Percentiles rank a stretch among this genome's conserved stretches.
Evolutionary conservation across 2,329 filamentous ascomycete genomes (phyloP).

Genomic region (Aureobasidium sp.): DNA sequence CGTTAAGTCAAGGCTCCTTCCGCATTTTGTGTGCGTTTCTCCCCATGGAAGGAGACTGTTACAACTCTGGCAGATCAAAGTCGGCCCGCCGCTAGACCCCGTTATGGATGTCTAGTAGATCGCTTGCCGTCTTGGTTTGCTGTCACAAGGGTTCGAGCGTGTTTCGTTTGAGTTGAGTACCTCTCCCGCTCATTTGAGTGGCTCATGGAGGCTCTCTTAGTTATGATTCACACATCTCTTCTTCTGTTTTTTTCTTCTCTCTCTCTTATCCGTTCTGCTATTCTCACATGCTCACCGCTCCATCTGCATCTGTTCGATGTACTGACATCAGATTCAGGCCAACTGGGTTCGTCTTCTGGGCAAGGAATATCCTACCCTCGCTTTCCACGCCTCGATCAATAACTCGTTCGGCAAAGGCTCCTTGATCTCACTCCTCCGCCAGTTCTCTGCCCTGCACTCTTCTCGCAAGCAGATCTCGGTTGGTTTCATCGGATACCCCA

Average conservation of each 20-base stretch:
- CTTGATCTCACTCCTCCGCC: slow-evolving; percentile 80
- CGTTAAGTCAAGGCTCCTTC: slow-evolving; percentile 88
- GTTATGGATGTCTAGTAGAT: slow-evolving; percentile 58
- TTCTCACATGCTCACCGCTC: neutral
- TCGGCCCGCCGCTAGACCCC: slow-evolving; percentile 59
- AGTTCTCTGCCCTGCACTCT: slow-evolving; percentile 84
- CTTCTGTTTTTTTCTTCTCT: slow-evolving; percentile 13
- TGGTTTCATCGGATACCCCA: slow-evolving; percentile 82
- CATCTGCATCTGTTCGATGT: neutral
- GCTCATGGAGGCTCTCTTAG: slow-evolving; percentile 87
- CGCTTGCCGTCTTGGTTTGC: slow-evolving; percentile 79
- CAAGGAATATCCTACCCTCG: slow-evolving; percentile 86
- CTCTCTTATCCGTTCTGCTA: slow-evolving; percentile 16
- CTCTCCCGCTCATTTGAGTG: slow-evolving; percentile 54
- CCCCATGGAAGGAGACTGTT: slow-evolving; percentile 86
- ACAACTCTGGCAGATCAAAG: slow-evolving; percentile 96
- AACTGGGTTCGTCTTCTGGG: slow-evolving; percentile 85
- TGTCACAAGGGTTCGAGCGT: slow-evolving; percentile 66
- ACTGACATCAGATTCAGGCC: slow-evolving; percentile 52
- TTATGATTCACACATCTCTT: slow-evolving; percentile 82
- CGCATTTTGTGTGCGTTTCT: slow-evolving; percentile 43
- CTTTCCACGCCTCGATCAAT: slow-evolving; percentile 89
- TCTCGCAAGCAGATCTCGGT: slow-evolving; percentile 92
- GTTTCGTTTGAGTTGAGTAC: slow-evolving; percentile 98
- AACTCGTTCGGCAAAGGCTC: slow-evolving; percentile 97